Base-by-base conservation (phyloP, 140 eudicot species). In the Stevia rebaudiana region DNA sequence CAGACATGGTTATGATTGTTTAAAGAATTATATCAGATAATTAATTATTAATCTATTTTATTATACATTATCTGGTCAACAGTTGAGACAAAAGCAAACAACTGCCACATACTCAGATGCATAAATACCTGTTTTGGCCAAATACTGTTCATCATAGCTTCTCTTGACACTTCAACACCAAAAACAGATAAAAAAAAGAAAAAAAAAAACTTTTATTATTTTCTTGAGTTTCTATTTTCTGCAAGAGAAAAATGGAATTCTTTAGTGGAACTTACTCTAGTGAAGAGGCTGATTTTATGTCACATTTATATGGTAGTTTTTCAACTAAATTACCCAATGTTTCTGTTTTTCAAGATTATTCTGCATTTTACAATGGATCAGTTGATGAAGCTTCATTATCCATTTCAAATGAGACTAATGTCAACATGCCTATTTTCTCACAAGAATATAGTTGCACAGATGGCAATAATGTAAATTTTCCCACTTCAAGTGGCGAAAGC, bases 221-320 rank as follows among this genome's bases (percentile, higher is more conserved):
- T n/a, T n/a, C n/a, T n/a, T n/a, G n/a, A n/a, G n/a, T n/a, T n/a
- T n/a, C n/a, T n/a, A n/a, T n/a, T n/a, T n/a, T n/a, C n/a, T n/a
- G n/a, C n/a, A n/a, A n/a, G n/a, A 40, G 57, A 28, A 25, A 73
- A 21, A 85, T 85, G 94, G 94, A 85, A 64, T 48, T 70, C 56
- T 71, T 79, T 24, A 65, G 18, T n/a, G n/a, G n/a, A n/a, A n/a
- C n/a, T n/a, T n/a, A n/a, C n/a, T n/a, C n/a, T n/a, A n/a, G n/a
- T 55, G 86, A 82, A 11, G 89, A 82, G 59, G 73, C 86, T n/a
- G 86, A 85, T 41, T 85, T 85, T 78, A 82, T 82, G 86, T 74
- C 83, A 5, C 84, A 76, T 13, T 47, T 85, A 71, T 75, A 82
- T 18, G 66, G 74, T 41, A 70, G 67, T 16, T 78, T 73, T 70